These are phyloP conservation scores for Carex cristatella DNA, from an alignment of 176 grass and related monocot genomes.

Conservation along the genomic window DNA sequence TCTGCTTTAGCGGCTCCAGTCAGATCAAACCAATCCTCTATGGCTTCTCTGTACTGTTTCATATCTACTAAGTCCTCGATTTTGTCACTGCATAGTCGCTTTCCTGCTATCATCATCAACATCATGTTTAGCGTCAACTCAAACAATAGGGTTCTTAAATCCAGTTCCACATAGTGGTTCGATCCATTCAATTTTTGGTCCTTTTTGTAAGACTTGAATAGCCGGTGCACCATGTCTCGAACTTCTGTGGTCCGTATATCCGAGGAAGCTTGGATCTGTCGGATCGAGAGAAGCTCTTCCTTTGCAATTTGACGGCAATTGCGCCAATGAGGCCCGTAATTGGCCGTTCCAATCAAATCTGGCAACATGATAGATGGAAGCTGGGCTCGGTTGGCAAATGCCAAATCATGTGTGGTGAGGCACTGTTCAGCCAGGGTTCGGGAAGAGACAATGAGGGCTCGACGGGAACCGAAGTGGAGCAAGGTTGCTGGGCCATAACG, in stretches of 20 bases:
- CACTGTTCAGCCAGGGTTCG: constrained; percentile 19
- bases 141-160: constrained; percentile 20
- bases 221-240: background rate
- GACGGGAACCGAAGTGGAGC: constrained; percentile 25
- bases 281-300: background rate
- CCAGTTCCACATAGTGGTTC: background rate
- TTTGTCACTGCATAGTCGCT: background rate
- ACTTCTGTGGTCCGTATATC: background rate
- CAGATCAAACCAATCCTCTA: constrained; percentile 10
- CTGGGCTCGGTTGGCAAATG: constrained; percentile 17
- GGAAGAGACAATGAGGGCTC: constrained; percentile 22
- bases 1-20: background rate
- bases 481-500: constrained; percentile 3
- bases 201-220: background rate
- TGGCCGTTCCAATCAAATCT: background rate
- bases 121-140: constrained; percentile 15
- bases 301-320: background rate
- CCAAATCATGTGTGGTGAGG: constrained; percentile 22
- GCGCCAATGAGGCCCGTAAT: constrained; percentile 11
- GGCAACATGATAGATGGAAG: background rate
- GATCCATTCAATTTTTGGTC: background rate
- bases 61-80: background rate
- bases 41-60: background rate
- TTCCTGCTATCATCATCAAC: constrained; percentile 19
- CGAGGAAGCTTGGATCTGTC: background rate